These are phyloP conservation scores for Metschnikowia cubensis DNA, from an alignment of 805 yeast genomes.

Conservation along the genomic window DNA sequence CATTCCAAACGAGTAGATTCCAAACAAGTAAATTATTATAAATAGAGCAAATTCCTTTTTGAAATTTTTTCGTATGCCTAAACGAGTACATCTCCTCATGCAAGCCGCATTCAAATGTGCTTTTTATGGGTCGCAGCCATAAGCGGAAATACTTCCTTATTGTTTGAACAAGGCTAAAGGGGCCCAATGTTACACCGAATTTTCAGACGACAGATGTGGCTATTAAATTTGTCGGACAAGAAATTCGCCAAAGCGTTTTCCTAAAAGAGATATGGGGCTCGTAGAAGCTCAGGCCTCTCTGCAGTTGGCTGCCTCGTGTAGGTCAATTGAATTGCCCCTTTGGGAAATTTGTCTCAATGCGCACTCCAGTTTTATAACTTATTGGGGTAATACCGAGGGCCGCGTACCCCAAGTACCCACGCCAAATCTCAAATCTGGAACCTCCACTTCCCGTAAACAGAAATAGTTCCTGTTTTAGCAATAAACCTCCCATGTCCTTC, in stretches of 20 bases:
- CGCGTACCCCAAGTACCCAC: neutral
- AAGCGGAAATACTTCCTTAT: neutral
- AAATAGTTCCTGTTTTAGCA: constrained; percentile 1
- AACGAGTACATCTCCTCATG: neutral
- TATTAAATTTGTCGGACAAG: neutral
- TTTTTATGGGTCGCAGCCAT: neutral
- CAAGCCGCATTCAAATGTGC: neutral
- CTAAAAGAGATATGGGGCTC: neutral
- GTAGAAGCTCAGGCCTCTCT: neutral
- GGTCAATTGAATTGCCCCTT: constrained; percentile 1
- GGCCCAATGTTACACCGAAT: neutral
- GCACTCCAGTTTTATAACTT: constrained; percentile 4
- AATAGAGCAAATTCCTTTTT: neutral
- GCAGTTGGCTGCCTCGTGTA: neutral
- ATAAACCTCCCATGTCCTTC: neutral
- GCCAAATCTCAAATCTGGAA: neutral
- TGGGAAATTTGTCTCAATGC: neutral
- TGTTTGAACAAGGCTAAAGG: neutral
- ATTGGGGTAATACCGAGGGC: constrained; percentile 1
- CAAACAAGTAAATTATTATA: neutral
- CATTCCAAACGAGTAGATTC: neutral
- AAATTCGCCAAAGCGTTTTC: neutral
- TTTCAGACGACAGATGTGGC: neutral
- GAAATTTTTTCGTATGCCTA: neutral
- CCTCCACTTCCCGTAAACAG: constrained; percentile 4